Conservation (phyloP, 163 green algal genomes). For the Chlorella variabilis region DNA sequence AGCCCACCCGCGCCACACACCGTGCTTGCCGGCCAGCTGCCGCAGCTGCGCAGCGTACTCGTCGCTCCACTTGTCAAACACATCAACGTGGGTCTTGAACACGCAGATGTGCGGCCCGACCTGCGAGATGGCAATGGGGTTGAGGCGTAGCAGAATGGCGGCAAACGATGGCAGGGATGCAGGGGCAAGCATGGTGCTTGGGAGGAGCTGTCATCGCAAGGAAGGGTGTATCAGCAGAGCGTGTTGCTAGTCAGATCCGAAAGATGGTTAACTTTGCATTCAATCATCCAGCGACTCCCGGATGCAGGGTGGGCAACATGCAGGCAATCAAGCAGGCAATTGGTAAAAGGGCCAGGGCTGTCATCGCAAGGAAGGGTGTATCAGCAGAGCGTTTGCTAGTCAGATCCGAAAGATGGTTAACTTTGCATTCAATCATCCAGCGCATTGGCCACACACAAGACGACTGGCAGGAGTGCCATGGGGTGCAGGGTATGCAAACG, state of each 20-base stretch:
- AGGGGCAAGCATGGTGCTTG: too few relatives aligned
- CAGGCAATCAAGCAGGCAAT: too few relatives aligned
- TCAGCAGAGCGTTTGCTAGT: not conserved
- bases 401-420: slow-evolving; percentile 27
- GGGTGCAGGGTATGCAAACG: too few relatives aligned
- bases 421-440: slow-evolving; percentile 23
- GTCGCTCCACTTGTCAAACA: slow-evolving; percentile 85
- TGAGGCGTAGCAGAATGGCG: not conserved
- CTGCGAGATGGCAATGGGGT: slow-evolving; percentile 39
- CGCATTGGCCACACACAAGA: too few relatives aligned
- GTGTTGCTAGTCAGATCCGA: slow-evolving; percentile 27
- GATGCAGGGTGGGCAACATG: too few relatives aligned
- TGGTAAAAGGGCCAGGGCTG: not conserved
- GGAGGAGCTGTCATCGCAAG: slow-evolving; percentile 26
- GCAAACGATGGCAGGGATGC: not conserved
- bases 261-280: slow-evolving; percentile 42
- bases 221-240: slow-evolving; percentile 35
- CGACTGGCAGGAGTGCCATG: too few relatives aligned
- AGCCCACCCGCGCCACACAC: too few relatives aligned
- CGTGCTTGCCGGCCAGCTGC: slow-evolving; percentile 89
- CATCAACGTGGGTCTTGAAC: slow-evolving; percentile 99
- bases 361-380: slow-evolving; percentile 2
- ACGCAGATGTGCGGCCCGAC: slow-evolving; percentile 95
- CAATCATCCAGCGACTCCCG: slow-evolving; percentile 24
- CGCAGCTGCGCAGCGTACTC: slow-evolving; percentile 70